Conservation (phyloP, 1,284 basidiomycete genomes). For the Cerioporus squamosus region DNA sequence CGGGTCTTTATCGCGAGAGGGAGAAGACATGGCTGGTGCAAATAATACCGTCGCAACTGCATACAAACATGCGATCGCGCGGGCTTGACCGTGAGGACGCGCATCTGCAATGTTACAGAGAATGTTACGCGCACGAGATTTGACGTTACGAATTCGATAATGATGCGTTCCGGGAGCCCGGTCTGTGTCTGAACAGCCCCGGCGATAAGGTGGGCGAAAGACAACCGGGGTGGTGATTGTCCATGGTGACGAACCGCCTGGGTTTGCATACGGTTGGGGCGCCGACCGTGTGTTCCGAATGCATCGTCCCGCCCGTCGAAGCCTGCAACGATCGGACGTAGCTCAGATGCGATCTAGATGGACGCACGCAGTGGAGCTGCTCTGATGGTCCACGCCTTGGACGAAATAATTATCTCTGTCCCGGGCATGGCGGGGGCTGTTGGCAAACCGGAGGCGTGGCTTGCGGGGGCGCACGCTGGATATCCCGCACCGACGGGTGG, state of each 20-base stretch:
- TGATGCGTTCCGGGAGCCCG: conserved; percentile 8
- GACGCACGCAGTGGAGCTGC: neutral
- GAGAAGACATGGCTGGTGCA: neutral
- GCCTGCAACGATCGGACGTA: neutral
- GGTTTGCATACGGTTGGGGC: conserved; percentile 10
- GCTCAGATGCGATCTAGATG: neutral
- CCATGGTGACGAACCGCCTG: conserved; percentile 7
- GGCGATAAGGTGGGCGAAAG: conserved; percentile 23
- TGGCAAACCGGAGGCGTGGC: too few relatives aligned
- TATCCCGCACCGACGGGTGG: too few relatives aligned
- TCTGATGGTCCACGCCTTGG: neutral
- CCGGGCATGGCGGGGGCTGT: too few relatives aligned
- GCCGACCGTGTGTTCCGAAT: conserved; percentile 6
- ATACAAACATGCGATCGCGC: neutral
- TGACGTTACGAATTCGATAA: conserved; percentile 2
- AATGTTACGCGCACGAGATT: neutral
- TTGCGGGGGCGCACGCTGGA: too few relatives aligned
- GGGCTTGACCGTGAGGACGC: neutral
- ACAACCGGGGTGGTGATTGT: neutral
- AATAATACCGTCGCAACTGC: neutral
- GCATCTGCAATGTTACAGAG: neutral
- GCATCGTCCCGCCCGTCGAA: neutral
- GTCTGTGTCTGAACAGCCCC: conserved; percentile 5
- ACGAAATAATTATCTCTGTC: too few relatives aligned
- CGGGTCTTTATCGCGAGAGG: too few relatives aligned